Percentiles rank a stretch among this genome's conserved stretches.
phyloP scores from a whole-genome alignment of 2,329 filamentous ascomycete species.

The Beauveria asiatica region DNA sequence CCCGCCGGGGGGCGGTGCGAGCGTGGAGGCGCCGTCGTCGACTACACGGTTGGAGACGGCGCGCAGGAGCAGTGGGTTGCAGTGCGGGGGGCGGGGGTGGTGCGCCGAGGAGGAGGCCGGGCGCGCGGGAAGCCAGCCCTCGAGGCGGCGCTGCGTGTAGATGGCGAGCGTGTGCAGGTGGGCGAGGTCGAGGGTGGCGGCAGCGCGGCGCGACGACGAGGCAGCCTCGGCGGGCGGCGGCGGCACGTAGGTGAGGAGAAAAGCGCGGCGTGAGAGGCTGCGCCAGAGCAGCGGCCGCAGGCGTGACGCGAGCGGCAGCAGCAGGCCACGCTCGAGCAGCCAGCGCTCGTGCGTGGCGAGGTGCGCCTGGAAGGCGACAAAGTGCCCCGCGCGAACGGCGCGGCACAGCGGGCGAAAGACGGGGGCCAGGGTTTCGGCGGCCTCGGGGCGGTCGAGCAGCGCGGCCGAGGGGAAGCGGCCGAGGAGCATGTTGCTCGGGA shows the following conservation, averaged over 20 bases:
- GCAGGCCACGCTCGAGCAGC: conserved; percentile 67
- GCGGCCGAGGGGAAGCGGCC: conserved; percentile 67
- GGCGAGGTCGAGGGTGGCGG: conserved; percentile 66
- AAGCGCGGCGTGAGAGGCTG: conserved; percentile 67
- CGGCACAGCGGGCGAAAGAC: conserved; percentile 66
- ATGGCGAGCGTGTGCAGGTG: conserved; percentile 57
- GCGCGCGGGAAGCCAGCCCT: conserved; percentile 43
- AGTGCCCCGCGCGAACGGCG: conserved; percentile 66
- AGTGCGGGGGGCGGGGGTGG: conserved; percentile 31
- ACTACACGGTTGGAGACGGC: conserved; percentile 39
- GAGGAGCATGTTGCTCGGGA: conserved; percentile 73
- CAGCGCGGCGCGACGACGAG: conserved; percentile 37
- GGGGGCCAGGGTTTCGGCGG: conserved; percentile 48
- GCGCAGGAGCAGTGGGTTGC: conserved; percentile 44
- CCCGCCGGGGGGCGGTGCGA: conserved; percentile 40
- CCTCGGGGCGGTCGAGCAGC: conserved; percentile 64
- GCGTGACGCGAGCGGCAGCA: conserved; percentile 67
- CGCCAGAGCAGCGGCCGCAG: conserved; percentile 80
- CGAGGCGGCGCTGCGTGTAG: conserved; percentile 56
- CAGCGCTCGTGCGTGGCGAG: conserved; percentile 58
- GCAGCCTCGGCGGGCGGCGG: conserved; percentile 44
- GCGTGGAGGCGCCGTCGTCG: conserved; percentile 29
- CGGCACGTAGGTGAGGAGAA: conserved; percentile 68
- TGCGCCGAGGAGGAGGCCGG: conserved; percentile 18
- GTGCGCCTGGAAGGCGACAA: conserved; percentile 62